A percentile compares a stretch with the other conserved stretches of the same genome.
These are phyloP conservation scores for Ambrosiella xylebori DNA, from an alignment of 2,329 filamentous ascomycete species.

Conservation along the genomic window DNA sequence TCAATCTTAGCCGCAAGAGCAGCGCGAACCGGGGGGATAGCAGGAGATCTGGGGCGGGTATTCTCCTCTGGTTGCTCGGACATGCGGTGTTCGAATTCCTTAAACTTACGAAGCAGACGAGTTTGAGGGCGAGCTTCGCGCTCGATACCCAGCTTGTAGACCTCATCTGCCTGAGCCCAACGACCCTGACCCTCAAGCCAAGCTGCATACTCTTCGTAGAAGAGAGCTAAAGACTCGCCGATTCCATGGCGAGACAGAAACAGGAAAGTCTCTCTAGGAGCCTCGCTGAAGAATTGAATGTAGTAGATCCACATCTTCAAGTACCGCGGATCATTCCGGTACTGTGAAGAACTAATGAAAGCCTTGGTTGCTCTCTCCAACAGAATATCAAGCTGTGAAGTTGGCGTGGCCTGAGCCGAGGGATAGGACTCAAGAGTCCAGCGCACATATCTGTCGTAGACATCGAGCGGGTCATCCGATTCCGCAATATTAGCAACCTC, in stretches of 20 bases:
- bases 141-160: slow-evolving; percentile 80
- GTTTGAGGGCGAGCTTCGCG: slow-evolving; percentile 69
- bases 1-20: slow-evolving; percentile 75
- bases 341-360: slow-evolving; percentile 70
- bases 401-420: slow-evolving; percentile 74
- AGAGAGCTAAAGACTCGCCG: slow-evolving; percentile 72
- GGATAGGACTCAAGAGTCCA: slow-evolving; percentile 95
- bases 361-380: slow-evolving; percentile 85
- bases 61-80: slow-evolving; percentile 44
- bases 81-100: slow-evolving; percentile 69
- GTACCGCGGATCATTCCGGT: slow-evolving; percentile 91
- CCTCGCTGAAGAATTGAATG: slow-evolving; percentile 79
- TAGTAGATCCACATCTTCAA: slow-evolving; percentile 89
- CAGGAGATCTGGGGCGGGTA: slow-evolving; percentile 60
- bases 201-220: slow-evolving; percentile 90
- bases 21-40: slow-evolving; percentile 64
- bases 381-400: slow-evolving; percentile 76
- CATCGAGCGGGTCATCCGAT: slow-evolving; percentile 84
- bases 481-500: slow-evolving; percentile 66
- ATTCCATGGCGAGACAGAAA: slow-evolving; percentile 80
- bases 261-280: slow-evolving; percentile 82
- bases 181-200: slow-evolving; percentile 75
- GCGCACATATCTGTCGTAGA: slow-evolving; percentile 91
- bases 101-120: slow-evolving; percentile 72
- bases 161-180: slow-evolving; percentile 84